Conservation (phyloP, 352 stramenopile genomes). For the Globisporangium solare region DNA sequence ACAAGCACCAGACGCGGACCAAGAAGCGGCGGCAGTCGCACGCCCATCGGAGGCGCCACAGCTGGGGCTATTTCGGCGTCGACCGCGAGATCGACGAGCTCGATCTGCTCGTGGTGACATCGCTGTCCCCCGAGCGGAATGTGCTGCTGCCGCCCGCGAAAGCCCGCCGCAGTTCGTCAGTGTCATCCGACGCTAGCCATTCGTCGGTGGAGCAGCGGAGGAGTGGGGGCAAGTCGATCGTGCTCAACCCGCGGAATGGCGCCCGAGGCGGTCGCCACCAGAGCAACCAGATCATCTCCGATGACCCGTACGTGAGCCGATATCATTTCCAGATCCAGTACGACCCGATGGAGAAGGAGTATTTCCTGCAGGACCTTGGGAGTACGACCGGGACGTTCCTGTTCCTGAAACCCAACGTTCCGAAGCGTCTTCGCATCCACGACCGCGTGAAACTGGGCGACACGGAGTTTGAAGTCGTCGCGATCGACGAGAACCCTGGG, state of each 20-base stretch:
- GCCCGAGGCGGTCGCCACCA: slow-evolving; percentile 64
- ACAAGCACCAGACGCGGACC: background rate
- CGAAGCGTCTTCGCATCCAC: slow-evolving; percentile 62
- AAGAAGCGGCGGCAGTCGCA: slow-evolving; percentile 13
- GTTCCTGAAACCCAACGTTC: slow-evolving; percentile 66
- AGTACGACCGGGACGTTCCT: slow-evolving; percentile 79
- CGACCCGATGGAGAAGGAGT: slow-evolving; percentile 79
- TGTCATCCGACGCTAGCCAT: slow-evolving; percentile 1
- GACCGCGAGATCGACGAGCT: slow-evolving; percentile 63
- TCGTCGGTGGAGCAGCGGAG: background rate
- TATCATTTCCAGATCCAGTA: slow-evolving; percentile 81
- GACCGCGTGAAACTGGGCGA: slow-evolving; percentile 77
- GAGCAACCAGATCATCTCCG: slow-evolving; percentile 83
- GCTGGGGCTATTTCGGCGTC: slow-evolving; percentile 16
- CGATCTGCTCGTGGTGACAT: slow-evolving; percentile 69
- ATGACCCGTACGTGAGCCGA: slow-evolving; percentile 81
- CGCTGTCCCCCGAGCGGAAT: slow-evolving; percentile 51
- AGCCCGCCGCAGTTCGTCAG: slow-evolving; percentile 7
- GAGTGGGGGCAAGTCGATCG: slow-evolving; percentile 34
- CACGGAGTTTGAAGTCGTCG: slow-evolving; percentile 76
- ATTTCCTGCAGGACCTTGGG: slow-evolving; percentile 75
- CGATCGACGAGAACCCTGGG: slow-evolving; percentile 60
- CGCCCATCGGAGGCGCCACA: slow-evolving; percentile 17
- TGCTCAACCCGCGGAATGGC: slow-evolving; percentile 58
- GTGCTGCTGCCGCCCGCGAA: slow-evolving; percentile 8